These are phyloP conservation scores for Rhododendron mucronatum DNA, from an alignment of 148 eudicot genomes.

Conservation along the genomic window DNA sequence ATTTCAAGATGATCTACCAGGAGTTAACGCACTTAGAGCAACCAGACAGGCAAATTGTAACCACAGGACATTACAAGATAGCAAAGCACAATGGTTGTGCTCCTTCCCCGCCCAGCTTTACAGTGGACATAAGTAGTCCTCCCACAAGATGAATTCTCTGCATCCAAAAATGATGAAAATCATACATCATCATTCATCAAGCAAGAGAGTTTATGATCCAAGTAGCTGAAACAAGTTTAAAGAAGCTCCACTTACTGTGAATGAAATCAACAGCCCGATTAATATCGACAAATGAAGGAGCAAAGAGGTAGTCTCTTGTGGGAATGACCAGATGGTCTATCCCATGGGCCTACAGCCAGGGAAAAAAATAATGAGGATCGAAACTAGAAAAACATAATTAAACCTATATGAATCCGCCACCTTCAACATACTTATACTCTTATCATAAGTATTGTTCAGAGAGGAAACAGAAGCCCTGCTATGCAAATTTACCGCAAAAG, in stretches of 20 bases:
- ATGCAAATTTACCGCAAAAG: not conserved
- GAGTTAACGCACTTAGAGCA: not conserved
- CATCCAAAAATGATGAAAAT: slow-evolving; percentile 1
- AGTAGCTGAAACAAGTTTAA: not conserved
- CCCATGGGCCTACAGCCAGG: slow-evolving; percentile 48
- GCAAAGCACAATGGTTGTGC: slow-evolving; percentile 82
- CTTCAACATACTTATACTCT: not conserved
- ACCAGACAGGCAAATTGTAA: not conserved
- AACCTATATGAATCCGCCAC: not conserved
- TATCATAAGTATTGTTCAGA: not conserved
- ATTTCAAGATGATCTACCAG: not conserved
- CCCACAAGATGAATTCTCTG: slow-evolving; percentile 58
- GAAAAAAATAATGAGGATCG: slow-evolving; percentile 8
- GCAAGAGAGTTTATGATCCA: not conserved
- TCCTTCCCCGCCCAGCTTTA: slow-evolving; percentile 94
- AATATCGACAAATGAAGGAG: slow-evolving; percentile 67
- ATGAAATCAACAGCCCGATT: slow-evolving; percentile 65
- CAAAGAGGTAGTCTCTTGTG: slow-evolving; percentile 74
- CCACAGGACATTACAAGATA: slow-evolving; percentile 42
- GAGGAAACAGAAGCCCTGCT: not conserved
- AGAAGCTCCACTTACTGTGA: slow-evolving; percentile 42
- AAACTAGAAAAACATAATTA: not conserved
- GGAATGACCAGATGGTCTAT: slow-evolving; percentile 76
- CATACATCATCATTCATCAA: slow-evolving; percentile 5
- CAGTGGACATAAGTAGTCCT: slow-evolving; percentile 86